Percentiles rank a stretch among this genome's conserved stretches.
Evolutionary conservation across 352 stramenopile genomes (phyloP).

Genomic region (Phytophthora tentaculata): DNA sequence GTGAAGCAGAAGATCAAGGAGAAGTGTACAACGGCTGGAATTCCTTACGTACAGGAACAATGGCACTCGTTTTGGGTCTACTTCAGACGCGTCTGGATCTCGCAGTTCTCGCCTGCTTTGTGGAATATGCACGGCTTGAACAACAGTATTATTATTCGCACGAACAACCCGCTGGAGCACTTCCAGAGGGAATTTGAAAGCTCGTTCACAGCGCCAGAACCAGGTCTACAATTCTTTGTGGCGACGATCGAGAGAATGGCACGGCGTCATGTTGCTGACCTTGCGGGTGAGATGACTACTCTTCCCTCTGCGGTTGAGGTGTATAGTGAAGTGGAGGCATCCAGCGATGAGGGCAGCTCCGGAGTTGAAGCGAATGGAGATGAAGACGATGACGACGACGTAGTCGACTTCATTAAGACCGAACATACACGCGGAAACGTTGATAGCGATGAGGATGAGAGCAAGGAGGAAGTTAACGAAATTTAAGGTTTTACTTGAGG

Average conservation of each 20-base stretch:
- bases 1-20: slow-evolving; percentile 24
- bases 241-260: slow-evolving; percentile 24
- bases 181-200: slow-evolving; percentile 24
- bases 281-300: slow-evolving; percentile 22
- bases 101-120: slow-evolving; percentile 11
- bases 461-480: background rate
- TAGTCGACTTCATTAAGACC: background rate
- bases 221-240: slow-evolving; percentile 18
- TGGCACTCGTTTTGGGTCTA: slow-evolving; percentile 31
- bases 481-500: no score
- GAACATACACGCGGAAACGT: background rate
- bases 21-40: slow-evolving; percentile 11
- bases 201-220: slow-evolving; percentile 18
- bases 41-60: slow-evolving; percentile 17
- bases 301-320: slow-evolving; percentile 13
- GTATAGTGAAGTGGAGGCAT: slow-evolving; percentile 11
- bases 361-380: background rate
- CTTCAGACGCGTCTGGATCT: slow-evolving; percentile 26
- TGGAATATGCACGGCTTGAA: slow-evolving; percentile 29
- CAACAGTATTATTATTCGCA: slow-evolving; percentile 22
- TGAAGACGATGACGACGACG: background rate
- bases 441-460: background rate
- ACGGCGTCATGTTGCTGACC: slow-evolving; percentile 24
- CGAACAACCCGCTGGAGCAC: slow-evolving; percentile 27
- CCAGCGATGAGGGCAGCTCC: background rate